Conservation (phyloP, 176 grass and related monocot species). For the Lolium multiflorum region DNA sequence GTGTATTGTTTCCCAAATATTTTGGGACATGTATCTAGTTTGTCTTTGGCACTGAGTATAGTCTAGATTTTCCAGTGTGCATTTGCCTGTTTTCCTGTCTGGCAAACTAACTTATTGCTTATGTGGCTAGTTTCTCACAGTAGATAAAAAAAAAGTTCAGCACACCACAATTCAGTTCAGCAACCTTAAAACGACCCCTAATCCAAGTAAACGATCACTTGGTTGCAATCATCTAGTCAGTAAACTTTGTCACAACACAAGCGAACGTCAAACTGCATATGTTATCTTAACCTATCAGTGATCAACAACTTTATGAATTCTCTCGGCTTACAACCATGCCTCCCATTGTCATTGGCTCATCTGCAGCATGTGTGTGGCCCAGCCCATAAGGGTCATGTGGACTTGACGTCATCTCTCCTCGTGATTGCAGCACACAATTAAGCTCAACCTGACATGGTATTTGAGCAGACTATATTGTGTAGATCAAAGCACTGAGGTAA, state of each 20-base stretch:
- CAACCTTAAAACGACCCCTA: background rate
- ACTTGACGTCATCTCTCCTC: too few relatives aligned
- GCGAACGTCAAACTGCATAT: background rate
- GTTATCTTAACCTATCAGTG: background rate
- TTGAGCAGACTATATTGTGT: too few relatives aligned
- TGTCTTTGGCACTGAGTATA: too few relatives aligned
- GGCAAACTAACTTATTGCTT: background rate
- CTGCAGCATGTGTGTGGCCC: too few relatives aligned
- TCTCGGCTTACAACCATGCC: too few relatives aligned
- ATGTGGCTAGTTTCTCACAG: background rate
- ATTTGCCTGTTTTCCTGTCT: background rate
- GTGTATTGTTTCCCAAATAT: background rate
- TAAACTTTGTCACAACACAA: background rate
- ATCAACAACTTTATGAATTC: background rate
- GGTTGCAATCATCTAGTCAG: background rate
- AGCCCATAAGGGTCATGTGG: too few relatives aligned
- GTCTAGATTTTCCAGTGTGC: background rate
- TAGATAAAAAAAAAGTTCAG: background rate
- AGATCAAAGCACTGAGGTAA: too few relatives aligned
- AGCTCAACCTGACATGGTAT: too few relatives aligned
- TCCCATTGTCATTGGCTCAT: too few relatives aligned
- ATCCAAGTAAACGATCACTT: background rate
- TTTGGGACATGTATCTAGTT: too few relatives aligned
- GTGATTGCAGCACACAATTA: too few relatives aligned
- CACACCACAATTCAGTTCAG: background rate